Percentiles rank a stretch among this genome's conserved stretches.
Conservation (phyloP, 441 rosid genomes). For the Erodium moschatum region DNA sequence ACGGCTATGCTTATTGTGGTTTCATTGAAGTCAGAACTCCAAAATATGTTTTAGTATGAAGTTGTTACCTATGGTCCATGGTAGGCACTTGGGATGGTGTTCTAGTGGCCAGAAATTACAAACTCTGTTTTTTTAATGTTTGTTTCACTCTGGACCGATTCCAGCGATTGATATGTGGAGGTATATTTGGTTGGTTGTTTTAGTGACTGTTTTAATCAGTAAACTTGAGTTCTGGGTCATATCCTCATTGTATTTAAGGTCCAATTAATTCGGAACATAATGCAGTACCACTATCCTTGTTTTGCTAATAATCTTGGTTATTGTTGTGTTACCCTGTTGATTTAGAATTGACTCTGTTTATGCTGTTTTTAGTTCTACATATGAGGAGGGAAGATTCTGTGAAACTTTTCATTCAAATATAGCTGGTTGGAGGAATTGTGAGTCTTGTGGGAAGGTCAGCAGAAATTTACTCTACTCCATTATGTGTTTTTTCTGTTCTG, state of each 20-base stretch:
- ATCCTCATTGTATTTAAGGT: too few species aligned
- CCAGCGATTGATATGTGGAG: too few species aligned
- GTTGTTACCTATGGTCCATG: background rate
- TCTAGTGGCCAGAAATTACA: background rate
- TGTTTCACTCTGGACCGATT: background rate
- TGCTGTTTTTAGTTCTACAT: constrained; percentile 15
- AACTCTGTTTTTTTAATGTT: background rate
- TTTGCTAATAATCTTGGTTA: too few species aligned
- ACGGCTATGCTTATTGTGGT: too few species aligned
- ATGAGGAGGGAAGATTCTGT: constrained; percentile 78
- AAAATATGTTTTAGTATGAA: background rate
- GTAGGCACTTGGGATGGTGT: background rate
- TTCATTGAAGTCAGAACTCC: background rate
- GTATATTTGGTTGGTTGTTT: too few species aligned
- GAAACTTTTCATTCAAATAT: constrained; percentile 59
- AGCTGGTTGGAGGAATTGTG: constrained; percentile 87
- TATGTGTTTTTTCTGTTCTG: constrained; percentile 14
- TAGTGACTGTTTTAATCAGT: too few species aligned
- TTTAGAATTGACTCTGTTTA: background rate
- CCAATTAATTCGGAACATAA: background rate
- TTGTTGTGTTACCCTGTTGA: background rate
- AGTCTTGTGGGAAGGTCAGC: constrained; percentile 84
- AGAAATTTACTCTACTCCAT: constrained; percentile 16
- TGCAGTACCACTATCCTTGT: too few species aligned
- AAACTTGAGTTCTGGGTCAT: too few species aligned